phyloP scores from a whole-genome alignment of 2,329 filamentous ascomycete genomes.

The Incumbomyces lentus region DNA sequence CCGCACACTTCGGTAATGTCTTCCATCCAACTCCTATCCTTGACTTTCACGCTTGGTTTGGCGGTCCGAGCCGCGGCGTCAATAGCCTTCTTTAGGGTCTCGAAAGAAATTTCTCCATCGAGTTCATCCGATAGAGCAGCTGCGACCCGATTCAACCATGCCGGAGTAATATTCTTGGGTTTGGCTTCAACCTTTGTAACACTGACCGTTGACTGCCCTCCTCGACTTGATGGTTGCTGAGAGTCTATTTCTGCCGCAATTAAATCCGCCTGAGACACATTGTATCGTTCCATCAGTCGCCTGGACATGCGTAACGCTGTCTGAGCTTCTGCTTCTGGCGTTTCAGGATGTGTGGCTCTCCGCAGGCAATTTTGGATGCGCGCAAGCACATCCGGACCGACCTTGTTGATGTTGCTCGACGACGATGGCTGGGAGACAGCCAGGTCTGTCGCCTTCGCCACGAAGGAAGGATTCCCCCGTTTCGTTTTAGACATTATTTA shows the following conservation, averaged over 20 bases:
- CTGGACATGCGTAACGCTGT: slow-evolving; percentile 12
- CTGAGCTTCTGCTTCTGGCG: slow-evolving; percentile 20
- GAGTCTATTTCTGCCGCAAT: slow-evolving; percentile 3
- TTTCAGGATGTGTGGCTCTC: slow-evolving; percentile 16
- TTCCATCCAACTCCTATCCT: slow-evolving; percentile 6
- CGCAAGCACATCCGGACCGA: slow-evolving; percentile 19
- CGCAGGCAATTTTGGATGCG: slow-evolving; percentile 22
- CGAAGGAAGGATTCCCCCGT: no score
- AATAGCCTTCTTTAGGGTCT: no score
- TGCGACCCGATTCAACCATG: no score
- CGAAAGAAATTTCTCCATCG: no score
- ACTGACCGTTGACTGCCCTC: slow-evolving; percentile 7
- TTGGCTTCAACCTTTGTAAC: slow-evolving; percentile 4
- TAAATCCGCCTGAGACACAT: slow-evolving; percentile 12
- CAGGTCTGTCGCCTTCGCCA: slow-evolving; percentile 1
- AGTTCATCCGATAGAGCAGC: no score
- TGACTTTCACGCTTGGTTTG: slow-evolving; percentile 4
- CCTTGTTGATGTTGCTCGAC: not conserved
- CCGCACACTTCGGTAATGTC: not conserved
- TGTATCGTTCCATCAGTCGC: slow-evolving; percentile 10
- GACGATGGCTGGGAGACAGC: not conserved
- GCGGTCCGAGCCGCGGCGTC: not conserved
- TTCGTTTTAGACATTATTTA: no score
- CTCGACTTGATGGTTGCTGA: slow-evolving; percentile 1
- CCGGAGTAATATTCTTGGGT: no score